Base-by-base conservation (phyloP, 768 basidiomycete species). In the Cystofilobasidium macerans region DNA sequence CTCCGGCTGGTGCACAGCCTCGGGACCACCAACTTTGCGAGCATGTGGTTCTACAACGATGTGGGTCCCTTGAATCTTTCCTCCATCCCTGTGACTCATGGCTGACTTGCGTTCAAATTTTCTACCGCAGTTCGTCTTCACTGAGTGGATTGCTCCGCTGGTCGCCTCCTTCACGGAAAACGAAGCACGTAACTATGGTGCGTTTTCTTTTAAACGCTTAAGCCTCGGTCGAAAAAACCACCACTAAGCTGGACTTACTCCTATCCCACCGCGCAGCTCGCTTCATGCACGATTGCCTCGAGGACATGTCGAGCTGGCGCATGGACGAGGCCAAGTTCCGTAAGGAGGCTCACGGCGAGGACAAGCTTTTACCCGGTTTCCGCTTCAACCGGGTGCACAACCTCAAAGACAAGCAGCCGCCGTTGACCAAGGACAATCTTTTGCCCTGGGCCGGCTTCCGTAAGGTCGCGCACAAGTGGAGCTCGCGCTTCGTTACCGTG, bases 121-220 rank as follows among this genome's bases (percentile, higher is more conserved):
- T 36, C 36, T 30, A 35, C n/a, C 26, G 2, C 56, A 57, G 54
- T 32, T 95, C 89, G 78, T 97, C 40, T 84, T 98, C 28, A 85
- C 85, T 11, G 88, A 90, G 48, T 86, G 89, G 69, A 81, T 95
- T 59, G 85, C 88, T 60, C 84, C 85, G 8, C 82, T 92, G 14
- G 79, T 97, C 28, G 95, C 92, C 75, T 87, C 89, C 0, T 93
- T 91, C 72, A 95, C 93, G 69, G 94, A 94, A 77, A 89, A 89
- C 71, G 93, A 99, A 77, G 92, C 91, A 16, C 84, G 87, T 59
- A 98, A 97, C 76, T 92, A 91, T 71, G 92, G 93, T 88, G 72
- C 36, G 80, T 74, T 45, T 45, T 64, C 40, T 54, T 24, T 30
- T 13, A 32, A n/a, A n/a, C n/a, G n/a, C n/a, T n/a, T n/a, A n/a